Conservation (phyloP, 345 rosid genomes). For the Eucalyptus marginata region DNA sequence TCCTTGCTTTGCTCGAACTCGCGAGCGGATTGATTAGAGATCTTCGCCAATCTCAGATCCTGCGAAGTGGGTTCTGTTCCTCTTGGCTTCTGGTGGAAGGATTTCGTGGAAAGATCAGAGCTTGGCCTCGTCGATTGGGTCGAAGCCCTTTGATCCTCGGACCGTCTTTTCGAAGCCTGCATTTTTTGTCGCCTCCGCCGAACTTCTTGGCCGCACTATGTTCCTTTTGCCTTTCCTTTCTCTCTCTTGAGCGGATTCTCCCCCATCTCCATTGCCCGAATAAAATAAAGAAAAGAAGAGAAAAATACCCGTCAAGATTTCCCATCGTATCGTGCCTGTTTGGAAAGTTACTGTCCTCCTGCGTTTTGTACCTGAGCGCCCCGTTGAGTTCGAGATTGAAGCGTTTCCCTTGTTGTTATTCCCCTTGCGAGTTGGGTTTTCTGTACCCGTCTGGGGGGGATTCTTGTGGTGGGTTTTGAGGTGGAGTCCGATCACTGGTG, state of each 20-base stretch:
- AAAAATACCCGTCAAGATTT: background rate
- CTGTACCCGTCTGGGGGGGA: background rate
- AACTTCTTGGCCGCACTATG: background rate
- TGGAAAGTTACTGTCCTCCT: background rate
- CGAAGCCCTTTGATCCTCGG: background rate
- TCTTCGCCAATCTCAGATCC: constrained; percentile 14
- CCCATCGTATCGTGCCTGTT: background rate
- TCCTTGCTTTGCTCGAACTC: background rate
- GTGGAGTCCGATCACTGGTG: background rate
- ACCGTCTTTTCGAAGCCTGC: background rate
- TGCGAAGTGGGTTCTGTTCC: constrained; percentile 1
- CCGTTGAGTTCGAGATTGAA: background rate
- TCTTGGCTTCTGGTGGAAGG: background rate
- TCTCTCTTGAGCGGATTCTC: background rate
- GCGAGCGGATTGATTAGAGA: background rate
- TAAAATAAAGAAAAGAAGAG: background rate
- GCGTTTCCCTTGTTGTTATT: background rate
- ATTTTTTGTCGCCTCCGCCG: background rate
- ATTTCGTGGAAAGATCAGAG: background rate
- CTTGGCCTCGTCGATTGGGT: background rate
- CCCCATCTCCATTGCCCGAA: background rate
- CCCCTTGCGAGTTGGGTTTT: background rate
- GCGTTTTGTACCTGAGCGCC: background rate
- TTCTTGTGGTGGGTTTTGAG: constrained; percentile 11
- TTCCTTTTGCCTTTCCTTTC: background rate